phyloP scores from a whole-genome alignment of 2,329 filamentous ascomycete species.

The Fulvia fulva region DNA sequence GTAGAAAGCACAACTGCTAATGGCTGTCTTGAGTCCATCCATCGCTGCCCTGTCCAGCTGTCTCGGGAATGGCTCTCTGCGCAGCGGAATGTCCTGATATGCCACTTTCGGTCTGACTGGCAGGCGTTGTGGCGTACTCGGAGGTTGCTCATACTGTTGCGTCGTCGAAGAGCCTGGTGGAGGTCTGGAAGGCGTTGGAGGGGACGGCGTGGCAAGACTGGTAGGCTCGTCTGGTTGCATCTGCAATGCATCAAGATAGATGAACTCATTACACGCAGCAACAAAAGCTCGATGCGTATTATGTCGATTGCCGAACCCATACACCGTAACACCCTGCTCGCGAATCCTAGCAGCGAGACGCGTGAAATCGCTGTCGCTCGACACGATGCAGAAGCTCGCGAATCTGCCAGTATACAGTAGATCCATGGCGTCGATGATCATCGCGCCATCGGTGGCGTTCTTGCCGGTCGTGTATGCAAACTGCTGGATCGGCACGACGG shows the following conservation, averaged over 20 bases:
- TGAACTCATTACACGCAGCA: slow-evolving; percentile 31
- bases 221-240: slow-evolving; percentile 14
- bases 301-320: slow-evolving; percentile 32
- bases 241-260: slow-evolving; percentile 28
- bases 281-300: slow-evolving; percentile 29
- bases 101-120: neutral
- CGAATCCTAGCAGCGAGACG: slow-evolving; percentile 34
- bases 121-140: neutral
- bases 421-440: slow-evolving; percentile 38
- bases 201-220: neutral
- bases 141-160: neutral
- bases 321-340: slow-evolving; percentile 35
- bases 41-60: slow-evolving; percentile 21
- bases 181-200: neutral
- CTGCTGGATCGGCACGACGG: slow-evolving; percentile 29
- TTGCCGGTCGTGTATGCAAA: slow-evolving; percentile 33
- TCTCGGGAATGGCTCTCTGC: slow-evolving; percentile 5
- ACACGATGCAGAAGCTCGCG: slow-evolving; percentile 34
- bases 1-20: slow-evolving; percentile 17
- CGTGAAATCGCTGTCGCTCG: slow-evolving; percentile 38
- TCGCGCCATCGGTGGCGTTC: slow-evolving; percentile 33
- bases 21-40: slow-evolving; percentile 15
- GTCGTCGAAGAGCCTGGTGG: neutral
- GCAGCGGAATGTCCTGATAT: neutral
- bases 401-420: slow-evolving; percentile 34